Percentiles rank a stretch among this genome's conserved stretches.
Conservation (phyloP, 2,329 filamentous ascomycete species). For the Apiospora koreana region DNA sequence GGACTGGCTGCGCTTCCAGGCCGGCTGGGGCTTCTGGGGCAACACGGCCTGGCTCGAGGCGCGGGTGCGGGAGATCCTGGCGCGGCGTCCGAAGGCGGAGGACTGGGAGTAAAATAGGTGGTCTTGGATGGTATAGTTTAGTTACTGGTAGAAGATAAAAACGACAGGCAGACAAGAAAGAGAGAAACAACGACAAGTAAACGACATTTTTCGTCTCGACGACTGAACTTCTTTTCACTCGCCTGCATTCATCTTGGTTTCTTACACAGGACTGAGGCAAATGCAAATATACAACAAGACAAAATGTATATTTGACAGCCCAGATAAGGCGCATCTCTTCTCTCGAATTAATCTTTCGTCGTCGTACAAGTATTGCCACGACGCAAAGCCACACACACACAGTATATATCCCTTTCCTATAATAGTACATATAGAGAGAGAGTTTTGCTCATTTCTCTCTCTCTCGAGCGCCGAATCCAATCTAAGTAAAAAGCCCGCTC, state of each 20-base stretch:
- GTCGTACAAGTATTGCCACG: not conserved
- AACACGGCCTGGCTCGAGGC: conserved; percentile 60
- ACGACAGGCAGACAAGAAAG: too few relatives aligned
- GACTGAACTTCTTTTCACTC: too few relatives aligned
- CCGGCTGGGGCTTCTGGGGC: conserved; percentile 63
- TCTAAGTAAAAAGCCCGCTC: not conserved
- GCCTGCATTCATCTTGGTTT: too few relatives aligned
- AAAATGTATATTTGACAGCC: not conserved
- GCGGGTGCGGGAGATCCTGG: conserved; percentile 50
- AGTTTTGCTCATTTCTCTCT: not conserved
- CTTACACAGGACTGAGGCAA: too few relatives aligned
- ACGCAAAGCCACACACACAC: not conserved
- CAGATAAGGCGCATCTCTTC: not conserved
- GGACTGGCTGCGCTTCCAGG: conserved; percentile 66
- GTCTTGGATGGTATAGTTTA: too few relatives aligned
- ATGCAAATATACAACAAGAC: too few relatives aligned
- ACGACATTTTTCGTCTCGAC: too few relatives aligned
- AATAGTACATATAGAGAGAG: not conserved
- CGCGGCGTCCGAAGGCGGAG: conserved; percentile 30
- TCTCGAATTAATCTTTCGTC: not conserved
- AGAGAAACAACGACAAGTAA: too few relatives aligned
- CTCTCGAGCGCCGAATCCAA: not conserved
- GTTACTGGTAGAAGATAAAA: too few relatives aligned
- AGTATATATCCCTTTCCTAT: not conserved
- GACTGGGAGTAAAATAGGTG: conserved; percentile 38